Evolutionary conservation across 2,329 filamentous ascomycete genomes (phyloP).

Genomic region (Zasmidium citrigriseum): DNA sequence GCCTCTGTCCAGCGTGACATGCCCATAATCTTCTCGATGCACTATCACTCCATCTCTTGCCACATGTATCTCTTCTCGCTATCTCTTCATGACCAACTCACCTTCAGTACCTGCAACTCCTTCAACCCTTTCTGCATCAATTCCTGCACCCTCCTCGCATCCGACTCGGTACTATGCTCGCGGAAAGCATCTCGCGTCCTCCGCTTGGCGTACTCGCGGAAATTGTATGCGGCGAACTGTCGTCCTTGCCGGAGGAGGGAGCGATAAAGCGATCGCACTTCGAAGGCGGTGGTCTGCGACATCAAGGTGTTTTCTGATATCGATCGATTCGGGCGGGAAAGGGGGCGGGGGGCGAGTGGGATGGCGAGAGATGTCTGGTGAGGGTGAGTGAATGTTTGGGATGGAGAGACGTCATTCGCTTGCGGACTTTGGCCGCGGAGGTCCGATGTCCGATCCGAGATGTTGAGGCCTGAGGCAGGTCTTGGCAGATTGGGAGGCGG

Average conservation of each 20-base stretch:
- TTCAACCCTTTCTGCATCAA: constrained; percentile 84
- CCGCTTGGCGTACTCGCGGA: constrained; percentile 92
- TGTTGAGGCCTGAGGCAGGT: constrained; percentile 5
- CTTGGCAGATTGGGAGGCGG: background rate
- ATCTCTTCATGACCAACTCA: constrained; percentile 45
- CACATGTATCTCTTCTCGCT: background rate
- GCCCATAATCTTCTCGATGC: background rate
- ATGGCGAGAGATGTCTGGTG: constrained; percentile 9
- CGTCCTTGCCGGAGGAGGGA: constrained; percentile 82
- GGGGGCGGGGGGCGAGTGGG: background rate
- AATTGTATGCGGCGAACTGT: constrained; percentile 94
- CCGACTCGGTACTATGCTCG: constrained; percentile 72
- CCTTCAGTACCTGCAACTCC: constrained; percentile 89
- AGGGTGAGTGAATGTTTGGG: constrained; percentile 2
- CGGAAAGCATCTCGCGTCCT: constrained; percentile 88
- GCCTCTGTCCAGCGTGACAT: constrained; percentile 17
- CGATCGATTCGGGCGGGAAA: background rate
- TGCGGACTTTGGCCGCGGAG: constrained; percentile 6
- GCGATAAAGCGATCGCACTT: constrained; percentile 62
- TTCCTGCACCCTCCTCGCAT: constrained; percentile 79
- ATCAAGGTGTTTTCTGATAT: constrained; percentile 8
- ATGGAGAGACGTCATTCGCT: constrained; percentile 1
- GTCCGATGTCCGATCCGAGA: constrained; percentile 8
- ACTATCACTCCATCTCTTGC: background rate
- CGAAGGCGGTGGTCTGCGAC: constrained; percentile 22